Conservation (phyloP, 2,329 filamentous ascomycete species). For the Sclerotinia trifoliorum region DNA sequence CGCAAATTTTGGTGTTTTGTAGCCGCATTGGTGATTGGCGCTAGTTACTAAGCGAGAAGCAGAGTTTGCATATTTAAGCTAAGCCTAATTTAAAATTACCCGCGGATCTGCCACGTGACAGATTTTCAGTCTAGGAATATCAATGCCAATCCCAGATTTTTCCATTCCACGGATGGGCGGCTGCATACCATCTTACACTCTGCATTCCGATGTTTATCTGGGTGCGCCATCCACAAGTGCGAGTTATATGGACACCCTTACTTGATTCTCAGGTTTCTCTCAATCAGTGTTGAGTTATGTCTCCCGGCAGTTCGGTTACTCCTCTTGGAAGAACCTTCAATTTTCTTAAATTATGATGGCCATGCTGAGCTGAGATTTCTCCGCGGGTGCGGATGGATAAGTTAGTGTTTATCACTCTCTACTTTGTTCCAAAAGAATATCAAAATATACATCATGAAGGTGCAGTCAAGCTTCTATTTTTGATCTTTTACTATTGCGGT, state of each 20-base stretch:
- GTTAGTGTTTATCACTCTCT: neutral
- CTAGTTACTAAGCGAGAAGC: conserved; percentile 19
- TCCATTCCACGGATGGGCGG: conserved; percentile 2
- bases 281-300: neutral
- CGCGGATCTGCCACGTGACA: neutral
- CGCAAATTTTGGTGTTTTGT: conserved; percentile 19
- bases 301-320: neutral
- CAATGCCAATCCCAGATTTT: neutral
- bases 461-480: neutral
- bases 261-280: neutral
- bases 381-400: neutral
- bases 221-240: neutral
- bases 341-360: neutral
- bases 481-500: neutral
- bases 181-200: neutral
- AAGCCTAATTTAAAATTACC: neutral
- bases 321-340: neutral
- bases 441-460: neutral
- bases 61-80: neutral
- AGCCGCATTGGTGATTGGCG: neutral
- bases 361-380: neutral
- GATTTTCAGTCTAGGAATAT: neutral
- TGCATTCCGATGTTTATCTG: conserved; percentile 4
- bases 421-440: neutral
- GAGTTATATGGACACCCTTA: neutral